Conservation (phyloP, 2,329 filamentous ascomycete genomes). For the Exophiala sideris region DNA sequence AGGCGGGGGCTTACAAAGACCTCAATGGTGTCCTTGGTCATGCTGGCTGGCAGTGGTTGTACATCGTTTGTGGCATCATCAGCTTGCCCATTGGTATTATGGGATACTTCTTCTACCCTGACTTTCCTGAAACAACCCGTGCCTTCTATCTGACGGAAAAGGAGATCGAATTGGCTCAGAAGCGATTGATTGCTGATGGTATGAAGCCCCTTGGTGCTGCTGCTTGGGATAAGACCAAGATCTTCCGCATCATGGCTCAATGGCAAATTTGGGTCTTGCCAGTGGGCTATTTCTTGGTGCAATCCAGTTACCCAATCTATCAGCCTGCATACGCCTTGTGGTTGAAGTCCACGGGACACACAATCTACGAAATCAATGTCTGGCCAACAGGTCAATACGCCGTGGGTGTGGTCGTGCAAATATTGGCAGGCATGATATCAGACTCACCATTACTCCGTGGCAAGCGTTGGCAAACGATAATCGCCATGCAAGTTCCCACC, state of each 20-base stretch:
- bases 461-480: slow-evolving; percentile 10
- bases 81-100: slow-evolving; percentile 43
- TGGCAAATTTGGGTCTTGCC: slow-evolving; percentile 48
- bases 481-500: slow-evolving; percentile 36
- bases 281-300: slow-evolving; percentile 40
- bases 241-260: slow-evolving; percentile 39
- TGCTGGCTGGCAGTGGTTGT: slow-evolving; percentile 55
- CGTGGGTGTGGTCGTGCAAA: slow-evolving; percentile 39
- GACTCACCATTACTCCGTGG: slow-evolving; percentile 18
- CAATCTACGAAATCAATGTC: slow-evolving; percentile 44
- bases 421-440: slow-evolving; percentile 18
- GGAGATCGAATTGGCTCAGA: slow-evolving; percentile 25
- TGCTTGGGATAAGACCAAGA: slow-evolving; percentile 33
- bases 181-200: slow-evolving; percentile 35
- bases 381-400: slow-evolving; percentile 46
- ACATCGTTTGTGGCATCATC: slow-evolving; percentile 58
- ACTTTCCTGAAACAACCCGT: slow-evolving; percentile 43
- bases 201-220: slow-evolving; percentile 38
- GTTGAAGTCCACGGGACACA: slow-evolving; percentile 38
- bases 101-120: slow-evolving; percentile 40
- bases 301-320: slow-evolving; percentile 37
- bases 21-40: slow-evolving; percentile 49
- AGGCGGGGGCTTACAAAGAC: slow-evolving; percentile 53
- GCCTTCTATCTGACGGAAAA: slow-evolving; percentile 41
- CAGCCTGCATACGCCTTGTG: slow-evolving; percentile 44